Conservation (phyloP, 2,329 filamentous ascomycete genomes). For the Botrytis squamosa region DNA sequence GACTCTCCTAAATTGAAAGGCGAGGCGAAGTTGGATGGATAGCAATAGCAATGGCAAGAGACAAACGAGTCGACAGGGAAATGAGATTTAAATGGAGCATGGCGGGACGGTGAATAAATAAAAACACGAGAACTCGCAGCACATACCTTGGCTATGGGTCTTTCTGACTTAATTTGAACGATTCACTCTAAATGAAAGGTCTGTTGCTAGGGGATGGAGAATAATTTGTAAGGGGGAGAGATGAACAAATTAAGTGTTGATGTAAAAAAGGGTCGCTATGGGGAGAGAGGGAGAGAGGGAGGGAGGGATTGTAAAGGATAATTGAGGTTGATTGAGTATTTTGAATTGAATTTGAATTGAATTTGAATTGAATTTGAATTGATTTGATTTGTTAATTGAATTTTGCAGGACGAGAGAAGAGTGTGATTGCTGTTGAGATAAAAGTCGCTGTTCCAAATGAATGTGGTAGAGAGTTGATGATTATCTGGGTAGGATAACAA, state of each 20-base stretch:
- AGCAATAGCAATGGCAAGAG: neutral
- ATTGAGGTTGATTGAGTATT: neutral
- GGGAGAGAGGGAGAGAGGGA: neutral
- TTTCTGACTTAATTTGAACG: conserved; percentile 5
- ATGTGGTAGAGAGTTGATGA: conserved; percentile 40
- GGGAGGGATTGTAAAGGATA: neutral
- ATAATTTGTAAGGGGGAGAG: conserved; percentile 20
- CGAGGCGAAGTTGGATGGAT: neutral
- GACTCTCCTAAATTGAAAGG: neutral
- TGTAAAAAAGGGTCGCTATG: conserved; percentile 2
- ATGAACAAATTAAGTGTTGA: conserved; percentile 11
- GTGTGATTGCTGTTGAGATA: conserved; percentile 21
- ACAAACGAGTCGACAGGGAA: neutral
- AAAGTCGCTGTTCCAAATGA: conserved; percentile 40
- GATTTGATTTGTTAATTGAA: conserved; percentile 9
- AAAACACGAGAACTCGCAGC: neutral
- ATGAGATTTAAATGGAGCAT: conserved; percentile 2
- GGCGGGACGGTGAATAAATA: neutral
- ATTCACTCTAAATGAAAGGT: conserved; percentile 13
- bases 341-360: conserved; percentile 1
- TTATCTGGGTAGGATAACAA: conserved; percentile 19
- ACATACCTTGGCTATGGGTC: conserved; percentile 32
- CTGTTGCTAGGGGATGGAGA: conserved; percentile 1
- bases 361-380: conserved; percentile 3
- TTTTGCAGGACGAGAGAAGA: conserved; percentile 23